A percentile compares a stretch with the other conserved stretches of the same genome.
Conservation (phyloP, 345 rosid species). For the Ceriops decandra region DNA sequence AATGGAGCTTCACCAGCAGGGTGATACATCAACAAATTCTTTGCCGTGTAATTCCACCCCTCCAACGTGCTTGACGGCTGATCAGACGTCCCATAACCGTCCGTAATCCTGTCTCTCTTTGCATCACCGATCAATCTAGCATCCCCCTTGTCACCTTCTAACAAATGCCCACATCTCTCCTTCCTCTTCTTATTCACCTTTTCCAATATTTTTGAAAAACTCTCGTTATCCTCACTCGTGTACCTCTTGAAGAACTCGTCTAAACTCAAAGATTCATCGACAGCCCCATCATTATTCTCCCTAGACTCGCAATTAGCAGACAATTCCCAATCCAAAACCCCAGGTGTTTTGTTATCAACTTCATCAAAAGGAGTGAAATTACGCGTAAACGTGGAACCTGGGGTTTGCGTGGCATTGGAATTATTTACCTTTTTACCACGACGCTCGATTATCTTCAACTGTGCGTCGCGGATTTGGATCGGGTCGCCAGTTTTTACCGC, state of each 20-base stretch:
- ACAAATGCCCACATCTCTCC: slow-evolving; percentile 59
- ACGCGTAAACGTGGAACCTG: slow-evolving; percentile 78
- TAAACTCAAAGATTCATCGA: slow-evolving; percentile 55
- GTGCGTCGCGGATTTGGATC: slow-evolving; percentile 87
- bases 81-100: slow-evolving; percentile 92
- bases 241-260: slow-evolving; percentile 84
- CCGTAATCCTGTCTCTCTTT: slow-evolving; percentile 72
- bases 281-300: slow-evolving; percentile 36
- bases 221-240: slow-evolving; percentile 90
- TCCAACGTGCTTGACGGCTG: slow-evolving; percentile 85
- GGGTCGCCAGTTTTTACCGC: slow-evolving; percentile 83
- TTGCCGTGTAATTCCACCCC: slow-evolving; percentile 83
- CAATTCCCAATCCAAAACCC: slow-evolving; percentile 34
- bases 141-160: slow-evolving; percentile 55
- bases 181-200: slow-evolving; percentile 88
- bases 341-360: slow-evolving; percentile 51
- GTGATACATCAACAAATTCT: slow-evolving; percentile 95
- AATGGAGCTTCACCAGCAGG: slow-evolving; percentile 84
- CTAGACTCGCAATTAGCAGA: slow-evolving; percentile 26
- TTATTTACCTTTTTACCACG: slow-evolving; percentile 50
- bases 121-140: slow-evolving; percentile 49
- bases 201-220: slow-evolving; percentile 76
- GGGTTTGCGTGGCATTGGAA: slow-evolving; percentile 48
- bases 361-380: slow-evolving; percentile 82
- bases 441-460: slow-evolving; percentile 89